phyloP scores from a whole-genome alignment of 1,284 basidiomycete species.

The Taiwanofungus camphoratus region DNA sequence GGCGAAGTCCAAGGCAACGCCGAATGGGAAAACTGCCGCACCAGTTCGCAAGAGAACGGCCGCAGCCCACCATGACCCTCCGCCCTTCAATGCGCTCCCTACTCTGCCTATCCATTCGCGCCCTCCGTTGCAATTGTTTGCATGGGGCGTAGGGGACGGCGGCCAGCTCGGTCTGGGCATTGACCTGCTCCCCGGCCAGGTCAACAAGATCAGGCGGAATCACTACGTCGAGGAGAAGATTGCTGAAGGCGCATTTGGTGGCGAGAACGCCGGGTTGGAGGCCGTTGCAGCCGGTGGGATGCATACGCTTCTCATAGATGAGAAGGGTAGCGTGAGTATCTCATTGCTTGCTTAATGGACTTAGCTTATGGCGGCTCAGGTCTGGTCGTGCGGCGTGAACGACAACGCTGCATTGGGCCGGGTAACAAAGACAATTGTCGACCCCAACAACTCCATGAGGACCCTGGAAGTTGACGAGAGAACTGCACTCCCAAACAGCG shows the following conservation, averaged over 20 bases:
- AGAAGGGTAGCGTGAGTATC: slow-evolving; percentile 70
- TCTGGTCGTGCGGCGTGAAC: slow-evolving; percentile 89
- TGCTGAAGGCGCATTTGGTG: slow-evolving; percentile 60
- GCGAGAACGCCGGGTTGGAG: slow-evolving; percentile 69
- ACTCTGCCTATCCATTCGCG: slow-evolving; percentile 15
- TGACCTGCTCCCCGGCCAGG: slow-evolving; percentile 61
- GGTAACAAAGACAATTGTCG: slow-evolving; percentile 63
- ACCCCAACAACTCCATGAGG: slow-evolving; percentile 55
- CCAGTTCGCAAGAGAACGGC: too few relatives aligned
- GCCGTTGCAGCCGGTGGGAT: slow-evolving; percentile 75
- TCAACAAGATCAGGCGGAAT: slow-evolving; percentile 67
- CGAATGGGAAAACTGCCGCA: too few relatives aligned
- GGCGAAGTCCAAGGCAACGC: too few relatives aligned
- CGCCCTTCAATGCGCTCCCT: slow-evolving; percentile 14
- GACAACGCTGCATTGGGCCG: slow-evolving; percentile 92
- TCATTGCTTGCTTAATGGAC: slow-evolving; percentile 1
- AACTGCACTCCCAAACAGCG: slow-evolving; percentile 69
- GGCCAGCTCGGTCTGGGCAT: slow-evolving; percentile 85
- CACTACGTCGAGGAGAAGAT: slow-evolving; percentile 60
- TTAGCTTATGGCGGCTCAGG: slow-evolving; percentile 33
- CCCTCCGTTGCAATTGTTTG: slow-evolving; percentile 45
- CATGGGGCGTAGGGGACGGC: slow-evolving; percentile 84
- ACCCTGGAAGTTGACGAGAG: slow-evolving; percentile 73
- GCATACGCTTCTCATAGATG: slow-evolving; percentile 82
- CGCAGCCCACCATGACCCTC: too few relatives aligned